Percentiles rank a stretch among this genome's conserved stretches.
Evolutionary conservation across 2,329 filamentous ascomycete species (phyloP).

Genomic region (Cytospora mali): DNA sequence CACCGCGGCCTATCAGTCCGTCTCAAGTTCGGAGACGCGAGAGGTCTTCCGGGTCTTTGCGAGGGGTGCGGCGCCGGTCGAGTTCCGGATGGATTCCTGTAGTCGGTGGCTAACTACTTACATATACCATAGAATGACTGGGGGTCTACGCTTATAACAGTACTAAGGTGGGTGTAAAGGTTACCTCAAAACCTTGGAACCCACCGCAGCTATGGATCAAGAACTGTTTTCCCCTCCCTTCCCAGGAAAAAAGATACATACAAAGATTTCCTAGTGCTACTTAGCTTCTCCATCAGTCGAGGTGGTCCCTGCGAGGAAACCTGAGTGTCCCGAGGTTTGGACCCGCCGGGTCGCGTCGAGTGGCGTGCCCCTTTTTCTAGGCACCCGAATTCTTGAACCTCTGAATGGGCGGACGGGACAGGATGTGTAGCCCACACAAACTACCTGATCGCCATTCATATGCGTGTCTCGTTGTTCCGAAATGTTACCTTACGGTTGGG

Average conservation of each 20-base stretch:
- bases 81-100: not conserved
- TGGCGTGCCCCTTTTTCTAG: slow-evolving; percentile 14
- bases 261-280: not conserved
- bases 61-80: not conserved
- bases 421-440: not conserved
- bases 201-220: not conserved
- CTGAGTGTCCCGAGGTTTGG: not conserved
- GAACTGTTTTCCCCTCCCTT: not conserved
- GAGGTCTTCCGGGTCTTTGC: not conserved
- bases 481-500: not conserved
- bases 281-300: too few relatives aligned
- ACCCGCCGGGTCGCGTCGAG: slow-evolving; percentile 11
- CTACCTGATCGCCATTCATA: not conserved
- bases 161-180: not conserved
- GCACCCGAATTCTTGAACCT: slow-evolving; percentile 21
- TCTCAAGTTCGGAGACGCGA: not conserved
- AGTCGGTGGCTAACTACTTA: not conserved
- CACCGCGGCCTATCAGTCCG: not conserved
- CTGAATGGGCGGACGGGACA: slow-evolving; percentile 3
- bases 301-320: not conserved
- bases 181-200: too few relatives aligned
- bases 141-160: not conserved
- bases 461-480: not conserved
- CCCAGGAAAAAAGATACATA: too few relatives aligned
- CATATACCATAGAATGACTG: not conserved